These are phyloP conservation scores for Entelexis sorbosivorans DNA, from an alignment of 1,139 yeast species.

Conservation along the genomic window DNA sequence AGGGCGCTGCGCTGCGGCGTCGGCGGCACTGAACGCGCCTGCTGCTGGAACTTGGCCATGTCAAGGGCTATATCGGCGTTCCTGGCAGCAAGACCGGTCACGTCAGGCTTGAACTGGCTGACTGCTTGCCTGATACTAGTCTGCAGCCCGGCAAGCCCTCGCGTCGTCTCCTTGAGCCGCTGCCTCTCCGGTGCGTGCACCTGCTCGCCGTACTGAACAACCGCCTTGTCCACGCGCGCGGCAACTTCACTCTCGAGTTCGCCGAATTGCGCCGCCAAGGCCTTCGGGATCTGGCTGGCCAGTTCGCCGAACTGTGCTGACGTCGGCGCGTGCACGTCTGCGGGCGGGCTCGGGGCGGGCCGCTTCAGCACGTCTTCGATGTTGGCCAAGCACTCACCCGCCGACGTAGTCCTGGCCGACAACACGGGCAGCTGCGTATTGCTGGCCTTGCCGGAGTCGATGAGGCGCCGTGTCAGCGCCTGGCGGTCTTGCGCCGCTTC, in stretches of 20 bases:
- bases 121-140: neutral
- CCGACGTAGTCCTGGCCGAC: neutral
- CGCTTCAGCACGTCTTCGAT: neutral
- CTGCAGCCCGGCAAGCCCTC: neutral
- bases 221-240: neutral
- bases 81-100: neutral
- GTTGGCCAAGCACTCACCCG: neutral
- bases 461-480: neutral
- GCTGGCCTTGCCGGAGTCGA: neutral
- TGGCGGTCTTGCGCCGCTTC: neutral
- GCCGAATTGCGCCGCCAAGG: neutral
- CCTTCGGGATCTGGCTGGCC: neutral
- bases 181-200: neutral
- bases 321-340: neutral
- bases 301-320: neutral
- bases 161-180: neutral
- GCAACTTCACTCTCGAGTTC: neutral
- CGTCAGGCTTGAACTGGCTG: neutral
- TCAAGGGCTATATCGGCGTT: neutral
- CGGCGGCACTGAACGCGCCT: neutral
- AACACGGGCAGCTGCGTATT: neutral
- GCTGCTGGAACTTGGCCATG: neutral
- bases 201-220: neutral
- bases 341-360: neutral
- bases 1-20: neutral